Conservation (phyloP, 768 basidiomycete species). For the Cantharellus cinnabarinus region DNA sequence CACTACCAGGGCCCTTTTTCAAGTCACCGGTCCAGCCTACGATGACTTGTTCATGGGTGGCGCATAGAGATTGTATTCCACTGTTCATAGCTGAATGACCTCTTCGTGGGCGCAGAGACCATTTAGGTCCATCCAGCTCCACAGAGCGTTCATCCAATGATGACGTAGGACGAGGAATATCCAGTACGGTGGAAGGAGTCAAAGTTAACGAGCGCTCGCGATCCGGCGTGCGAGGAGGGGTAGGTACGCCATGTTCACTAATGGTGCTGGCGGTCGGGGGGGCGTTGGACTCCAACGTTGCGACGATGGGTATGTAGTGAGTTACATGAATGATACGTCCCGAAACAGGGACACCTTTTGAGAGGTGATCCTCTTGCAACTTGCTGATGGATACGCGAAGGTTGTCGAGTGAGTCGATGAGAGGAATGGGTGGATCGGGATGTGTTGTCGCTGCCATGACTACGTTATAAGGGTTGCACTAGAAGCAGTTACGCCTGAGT, state of each 20-base stretch:
- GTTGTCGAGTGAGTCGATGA: slow-evolving; percentile 22
- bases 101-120: slow-evolving; percentile 61
- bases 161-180: slow-evolving; percentile 8
- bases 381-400: slow-evolving; percentile 50
- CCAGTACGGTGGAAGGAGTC: slow-evolving; percentile 9
- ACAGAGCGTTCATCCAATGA: slow-evolving; percentile 6
- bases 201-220: slow-evolving; percentile 26
- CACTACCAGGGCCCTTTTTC: slow-evolving; percentile 13
- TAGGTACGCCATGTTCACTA: slow-evolving; percentile 17
- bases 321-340: slow-evolving; percentile 84
- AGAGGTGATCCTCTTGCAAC: slow-evolving; percentile 52
- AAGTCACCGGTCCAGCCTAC: slow-evolving; percentile 92
- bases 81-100: slow-evolving; percentile 92
- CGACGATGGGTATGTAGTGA: slow-evolving; percentile 69
- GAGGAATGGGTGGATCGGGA: neutral
- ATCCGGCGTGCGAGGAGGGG: slow-evolving; percentile 67
- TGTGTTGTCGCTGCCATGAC: too few relatives aligned
- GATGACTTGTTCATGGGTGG: slow-evolving; percentile 76
- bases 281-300: slow-evolving; percentile 28
- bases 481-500: too few relatives aligned
- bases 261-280: slow-evolving; percentile 12
- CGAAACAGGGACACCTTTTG: slow-evolving; percentile 51
- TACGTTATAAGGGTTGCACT: neutral
- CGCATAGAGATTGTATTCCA: slow-evolving; percentile 67
- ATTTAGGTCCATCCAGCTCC: slow-evolving; percentile 15